These are phyloP conservation scores for Physcia stellaris DNA, from an alignment of 495 filamentous ascomycete genomes.

Conservation along the genomic window DNA sequence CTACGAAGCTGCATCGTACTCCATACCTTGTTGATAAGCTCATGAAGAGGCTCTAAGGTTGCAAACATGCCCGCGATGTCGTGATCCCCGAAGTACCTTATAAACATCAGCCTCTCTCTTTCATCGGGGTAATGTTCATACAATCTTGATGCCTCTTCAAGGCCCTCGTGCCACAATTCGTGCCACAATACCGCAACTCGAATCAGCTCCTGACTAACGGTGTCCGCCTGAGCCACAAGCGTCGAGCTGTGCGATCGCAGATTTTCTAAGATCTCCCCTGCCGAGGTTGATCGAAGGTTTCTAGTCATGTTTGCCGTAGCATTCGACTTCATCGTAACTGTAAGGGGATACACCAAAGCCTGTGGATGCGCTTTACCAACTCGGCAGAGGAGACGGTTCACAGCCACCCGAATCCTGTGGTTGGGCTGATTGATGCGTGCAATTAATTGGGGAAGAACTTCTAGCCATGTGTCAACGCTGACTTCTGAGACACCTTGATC, in stretches of 20 bases:
- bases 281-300: constrained; percentile 77
- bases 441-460: constrained; percentile 94
- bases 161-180: constrained; percentile 96
- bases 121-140: constrained; percentile 20
- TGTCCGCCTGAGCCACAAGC: constrained; percentile 86
- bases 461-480: constrained; percentile 93
- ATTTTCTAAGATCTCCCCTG: constrained; percentile 86
- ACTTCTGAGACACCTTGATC: constrained; percentile 82
- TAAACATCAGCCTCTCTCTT: not conserved
- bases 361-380: constrained; percentile 91
- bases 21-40: constrained; percentile 60
- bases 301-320: too few species aligned
- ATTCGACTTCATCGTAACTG: constrained; percentile 94
- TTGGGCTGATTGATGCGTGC: constrained; percentile 95
- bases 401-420: constrained; percentile 65
- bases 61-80: constrained; percentile 96
- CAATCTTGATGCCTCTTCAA: constrained; percentile 88
- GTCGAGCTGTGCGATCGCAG: constrained; percentile 92
- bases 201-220: constrained; percentile 89
- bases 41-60: constrained; percentile 79
- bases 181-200: constrained; percentile 96
- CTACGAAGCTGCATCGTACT: too few species aligned
- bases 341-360: constrained; percentile 97
- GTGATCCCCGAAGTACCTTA: constrained; percentile 72
- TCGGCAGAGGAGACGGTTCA: constrained; percentile 82